phyloP scores from a whole-genome alignment of 805 yeast genomes.

The Saccharomycopsis sp. region DNA sequence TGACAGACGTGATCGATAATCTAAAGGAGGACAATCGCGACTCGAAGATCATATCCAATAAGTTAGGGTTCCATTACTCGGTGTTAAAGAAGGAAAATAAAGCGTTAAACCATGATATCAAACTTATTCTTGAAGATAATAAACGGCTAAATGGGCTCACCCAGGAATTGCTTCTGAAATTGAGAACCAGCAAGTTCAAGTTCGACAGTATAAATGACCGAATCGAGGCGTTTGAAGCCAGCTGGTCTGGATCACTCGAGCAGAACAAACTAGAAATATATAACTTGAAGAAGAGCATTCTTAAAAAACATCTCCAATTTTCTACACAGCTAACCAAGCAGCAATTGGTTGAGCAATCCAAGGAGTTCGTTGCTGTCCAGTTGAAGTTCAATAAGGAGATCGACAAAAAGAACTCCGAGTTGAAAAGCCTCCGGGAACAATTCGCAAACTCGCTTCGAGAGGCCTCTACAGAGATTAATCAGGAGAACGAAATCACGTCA shows the following conservation, averaged over 20 bases:
- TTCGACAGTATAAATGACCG: background rate
- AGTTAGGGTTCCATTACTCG: slow-evolving; percentile 9
- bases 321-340: slow-evolving; percentile 5
- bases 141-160: slow-evolving; percentile 10
- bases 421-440: slow-evolving; percentile 6
- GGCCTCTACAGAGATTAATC: background rate
- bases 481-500: background rate
- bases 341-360: slow-evolving; percentile 5
- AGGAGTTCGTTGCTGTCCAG: slow-evolving; percentile 10
- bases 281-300: slow-evolving; percentile 9
- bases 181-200: slow-evolving; percentile 1
- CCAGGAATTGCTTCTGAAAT: slow-evolving; percentile 3
- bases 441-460: background rate
- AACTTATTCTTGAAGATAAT: slow-evolving; percentile 9
- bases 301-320: slow-evolving; percentile 14
- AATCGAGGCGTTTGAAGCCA: slow-evolving; percentile 7
- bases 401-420: slow-evolving; percentile 9
- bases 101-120: slow-evolving; percentile 7
- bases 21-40: slow-evolving; percentile 2
- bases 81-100: slow-evolving; percentile 15
- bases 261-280: slow-evolving; percentile 3
- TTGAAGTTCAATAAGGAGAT: slow-evolving; percentile 9
- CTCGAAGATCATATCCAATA: slow-evolving; percentile 8
- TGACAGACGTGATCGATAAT: background rate
- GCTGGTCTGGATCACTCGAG: slow-evolving; percentile 11